Evolutionary conservation across 768 basidiomycete species (phyloP).

Genomic region (Paxillus involutus): DNA sequence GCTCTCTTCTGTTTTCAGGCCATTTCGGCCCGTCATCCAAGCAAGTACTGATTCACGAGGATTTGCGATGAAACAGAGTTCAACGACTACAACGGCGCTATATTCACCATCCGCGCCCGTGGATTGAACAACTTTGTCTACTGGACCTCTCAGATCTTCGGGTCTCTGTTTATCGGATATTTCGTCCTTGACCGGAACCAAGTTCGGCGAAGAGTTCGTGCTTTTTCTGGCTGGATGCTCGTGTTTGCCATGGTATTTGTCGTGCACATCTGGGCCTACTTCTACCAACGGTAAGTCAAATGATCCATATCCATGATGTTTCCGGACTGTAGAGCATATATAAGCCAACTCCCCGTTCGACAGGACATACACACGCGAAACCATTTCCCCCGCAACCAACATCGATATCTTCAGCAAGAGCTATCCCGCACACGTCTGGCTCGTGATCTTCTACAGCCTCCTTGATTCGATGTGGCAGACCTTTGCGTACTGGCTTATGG

Average conservation of each 20-base stretch:
- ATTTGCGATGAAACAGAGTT: conserved; percentile 51
- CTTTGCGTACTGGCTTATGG: conserved; percentile 81
- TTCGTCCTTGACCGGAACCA: conserved; percentile 56
- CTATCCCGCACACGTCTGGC: conserved; percentile 57
- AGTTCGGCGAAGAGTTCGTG: conserved; percentile 64
- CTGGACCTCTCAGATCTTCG: conserved; percentile 77
- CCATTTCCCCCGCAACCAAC: conserved; percentile 34
- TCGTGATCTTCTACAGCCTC: conserved; percentile 75
- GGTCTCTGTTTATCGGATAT: conserved; percentile 70
- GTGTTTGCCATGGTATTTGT: conserved; percentile 65
- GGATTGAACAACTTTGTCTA: conserved; percentile 78
- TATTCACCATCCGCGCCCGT: conserved; percentile 82
- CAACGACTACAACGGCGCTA: conserved; percentile 73
- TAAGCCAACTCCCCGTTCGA: background rate
- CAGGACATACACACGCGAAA: conserved; percentile 61
- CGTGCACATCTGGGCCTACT: conserved; percentile 76
- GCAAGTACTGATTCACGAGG: background rate
- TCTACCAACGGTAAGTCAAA: conserved; percentile 64
- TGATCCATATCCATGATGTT: background rate
- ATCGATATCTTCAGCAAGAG: conserved; percentile 60
- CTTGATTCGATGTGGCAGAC: conserved; percentile 89
- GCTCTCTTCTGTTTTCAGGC: background rate
- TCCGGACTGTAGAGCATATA: background rate
- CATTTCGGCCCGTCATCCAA: background rate
- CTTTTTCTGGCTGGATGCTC: conserved; percentile 68